Conservation (phyloP, 78 protist genomes). For the Reticulomyxa filosa region DNA sequence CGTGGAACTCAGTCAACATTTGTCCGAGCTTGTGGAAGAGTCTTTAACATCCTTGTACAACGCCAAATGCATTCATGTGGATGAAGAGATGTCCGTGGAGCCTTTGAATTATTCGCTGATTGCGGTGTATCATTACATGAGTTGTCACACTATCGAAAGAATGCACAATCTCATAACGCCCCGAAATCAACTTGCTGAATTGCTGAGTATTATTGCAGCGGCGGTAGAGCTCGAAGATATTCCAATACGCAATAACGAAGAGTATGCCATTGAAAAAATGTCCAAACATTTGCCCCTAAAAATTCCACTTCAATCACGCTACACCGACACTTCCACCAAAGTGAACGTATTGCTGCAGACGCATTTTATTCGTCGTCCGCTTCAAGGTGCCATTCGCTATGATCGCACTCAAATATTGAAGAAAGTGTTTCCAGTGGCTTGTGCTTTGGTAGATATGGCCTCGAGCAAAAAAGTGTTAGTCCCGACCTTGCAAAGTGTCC, state of each 20-base stretch:
- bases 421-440: slow-evolving; percentile 18
- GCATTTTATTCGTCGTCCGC: slow-evolving; percentile 16
- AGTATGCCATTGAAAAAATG: slow-evolving; percentile 29
- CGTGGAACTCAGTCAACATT: slow-evolving; percentile 62
- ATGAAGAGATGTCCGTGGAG: slow-evolving; percentile 38
- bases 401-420: not conserved
- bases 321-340: slow-evolving; percentile 47
- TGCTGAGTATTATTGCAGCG: slow-evolving; percentile 48
- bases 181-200: slow-evolving; percentile 38
- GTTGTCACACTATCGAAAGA: slow-evolving; percentile 71
- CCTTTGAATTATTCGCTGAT: slow-evolving; percentile 79
- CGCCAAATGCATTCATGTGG: slow-evolving; percentile 12
- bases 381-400: slow-evolving; percentile 17
- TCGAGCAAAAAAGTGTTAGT: slow-evolving; percentile 46
- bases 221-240: slow-evolving; percentile 63
- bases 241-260: slow-evolving; percentile 74
- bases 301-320: slow-evolving; percentile 16
- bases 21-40: slow-evolving; percentile 77
- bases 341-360: slow-evolving; percentile 59
- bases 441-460: slow-evolving; percentile 76
- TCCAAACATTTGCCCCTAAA: slow-evolving; percentile 45
- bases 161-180: slow-evolving; percentile 32
- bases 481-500: slow-evolving; percentile 84
- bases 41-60: slow-evolving; percentile 51
- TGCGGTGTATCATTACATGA: slow-evolving; percentile 78